Evolutionary conservation across 495 filamentous ascomycete genomes (phyloP), one percentile per base, ranked within the genome.

Genomic region (Extremus antarcticus): DNA sequence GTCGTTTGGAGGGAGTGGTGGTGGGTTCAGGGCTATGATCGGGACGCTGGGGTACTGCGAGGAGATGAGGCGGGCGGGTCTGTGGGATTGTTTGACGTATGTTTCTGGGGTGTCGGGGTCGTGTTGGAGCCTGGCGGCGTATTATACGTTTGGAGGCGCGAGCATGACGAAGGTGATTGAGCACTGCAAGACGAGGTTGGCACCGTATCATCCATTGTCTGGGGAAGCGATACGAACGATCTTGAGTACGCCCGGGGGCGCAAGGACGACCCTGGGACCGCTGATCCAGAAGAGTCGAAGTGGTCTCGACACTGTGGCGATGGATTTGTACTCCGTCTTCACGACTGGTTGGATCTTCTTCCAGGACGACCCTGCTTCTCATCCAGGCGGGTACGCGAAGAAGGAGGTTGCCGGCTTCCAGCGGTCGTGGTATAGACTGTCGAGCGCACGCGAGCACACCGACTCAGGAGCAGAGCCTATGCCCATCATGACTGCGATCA

Each of bases 301-400:
- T 48, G 65, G 63, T 0, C 43, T 65, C 29, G 35, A 56, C 13
- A 63, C 60, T 15, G 60, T 65, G 16, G 55, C 63, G 13, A 67
- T 67, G 65, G 65, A 67, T 39, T 47, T 67, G 22, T 67, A 67
- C 43, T 43, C 65, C 19, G 63, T 67, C 16, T 67, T 67, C 48
- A 65, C 47, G 17, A 67, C 57, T 11, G 65, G 65, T 1, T 59
- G 64, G 50, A 54, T 67, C 20, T 67, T 65, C 57, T 56, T 65
- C 20, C 55, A 65, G 35, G 54, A 61, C 15, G 49, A 58, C 19
- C 50, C 29, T 13, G 47, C 47, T 17, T 40, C 23, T 1, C 23
- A 58, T n/a, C 55, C 50, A 3, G 43, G 47, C 19, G 3, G 24
- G 25, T 1, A 22, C 19, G 3, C 50, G 4, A 15, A 53, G 15